Base-by-base conservation (phyloP, 2,329 filamentous ascomycete genomes). In the Colletotrichum aenigma region DNA sequence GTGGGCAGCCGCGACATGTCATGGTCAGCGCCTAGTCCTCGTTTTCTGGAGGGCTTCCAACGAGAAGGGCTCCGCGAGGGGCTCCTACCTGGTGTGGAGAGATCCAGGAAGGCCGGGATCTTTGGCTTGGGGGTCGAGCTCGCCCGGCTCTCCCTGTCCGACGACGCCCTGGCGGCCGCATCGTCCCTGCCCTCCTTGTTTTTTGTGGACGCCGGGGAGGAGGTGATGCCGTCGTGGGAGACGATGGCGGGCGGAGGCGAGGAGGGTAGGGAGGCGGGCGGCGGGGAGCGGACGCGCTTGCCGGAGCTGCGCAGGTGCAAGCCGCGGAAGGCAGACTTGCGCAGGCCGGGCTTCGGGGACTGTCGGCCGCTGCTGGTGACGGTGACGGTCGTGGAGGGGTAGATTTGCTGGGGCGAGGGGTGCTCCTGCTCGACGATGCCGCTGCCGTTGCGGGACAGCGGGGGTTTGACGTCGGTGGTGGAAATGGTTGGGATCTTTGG, bases 271-370 rank as follows among this genome's bases (percentile, higher is more conserved):
- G 82, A 79, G 48, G 77, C 70, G 74, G 83, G 78, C 34, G 81
- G 81, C 52, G 86, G 84, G 21, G 88, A 89, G 67, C 86, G 85
- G 73, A 87, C 86, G 79, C 88, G 87, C 82, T 90, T 90, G 70
- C 85, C 83, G 28, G 87, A 84, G 70, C 84, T 82, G 70, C 86
- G 85, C 68, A 89, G 83, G 67, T 87, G 85, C 73, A 89, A 83
- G 76, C 83, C 84, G 55, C 86, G 85, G 66, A 90, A 88, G 55
- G 88, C 81, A 21, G 85, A 83, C 56, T 83, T 84, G 71, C 84
- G 84, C 48, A 76, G 74, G 30, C 80, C 77, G 30, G 79, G 72
- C 71, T 80, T 83, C 3, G 70, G 71, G 6, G 73, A 76, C 4
- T 65, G 64, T n/a, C 48, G 38, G 60, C 68, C 72, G 34, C 15